Base-by-base conservation (phyloP, 2,329 filamentous ascomycete genomes). In the Colletotrichum gigasporum region DNA sequence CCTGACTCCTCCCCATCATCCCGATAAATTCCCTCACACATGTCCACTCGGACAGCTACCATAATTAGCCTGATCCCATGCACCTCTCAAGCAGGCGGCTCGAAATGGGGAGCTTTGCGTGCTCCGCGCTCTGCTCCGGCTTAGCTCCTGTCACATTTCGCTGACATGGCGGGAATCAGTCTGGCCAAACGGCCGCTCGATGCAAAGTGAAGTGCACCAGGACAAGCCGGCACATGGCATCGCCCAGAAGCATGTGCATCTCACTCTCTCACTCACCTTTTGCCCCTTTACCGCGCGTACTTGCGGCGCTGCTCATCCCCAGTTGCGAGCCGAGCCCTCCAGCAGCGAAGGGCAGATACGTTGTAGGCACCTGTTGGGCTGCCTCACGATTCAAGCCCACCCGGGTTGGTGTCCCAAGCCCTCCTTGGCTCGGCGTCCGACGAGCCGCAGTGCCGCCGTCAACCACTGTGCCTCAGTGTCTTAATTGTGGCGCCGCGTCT, bases 11-110 rank as follows among this genome's bases (percentile, higher is more conserved):
- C 26, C 12, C 18, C 32, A 39, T 20, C 24, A 55, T 65, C 24
- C 64, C 37, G 52, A 57, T 24, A 65, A 67, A 67, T 67, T 66
- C 62, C 65, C 65, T 67, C 65, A 63, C 41, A 28, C 51, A 61
- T 61, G 52, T 45, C 62, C 62, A 62, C 54, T 52, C 64, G 50
- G 54, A 51, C 34, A 22, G 44, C 50, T 60, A 58, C 54, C 64
- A 59, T 42, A 59, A 60, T 57, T 53, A 65, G 55, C 56, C 55
- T 62, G 62, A 51, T 50, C 37, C 42, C 56, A 44, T 61, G 62
- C 62, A 55, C 37, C 62, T 48, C 39, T 18, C 30, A 64, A 26
- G 55, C 34, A 60, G n/a, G 18, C 39, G 34, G 48, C 55, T 60
- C 34, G 48, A 60, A 39, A 20, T 20, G 47, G 61, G 52, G 41